phyloP scores from a whole-genome alignment of 2,329 filamentous ascomycete species.

The Falciphora oryzae region DNA sequence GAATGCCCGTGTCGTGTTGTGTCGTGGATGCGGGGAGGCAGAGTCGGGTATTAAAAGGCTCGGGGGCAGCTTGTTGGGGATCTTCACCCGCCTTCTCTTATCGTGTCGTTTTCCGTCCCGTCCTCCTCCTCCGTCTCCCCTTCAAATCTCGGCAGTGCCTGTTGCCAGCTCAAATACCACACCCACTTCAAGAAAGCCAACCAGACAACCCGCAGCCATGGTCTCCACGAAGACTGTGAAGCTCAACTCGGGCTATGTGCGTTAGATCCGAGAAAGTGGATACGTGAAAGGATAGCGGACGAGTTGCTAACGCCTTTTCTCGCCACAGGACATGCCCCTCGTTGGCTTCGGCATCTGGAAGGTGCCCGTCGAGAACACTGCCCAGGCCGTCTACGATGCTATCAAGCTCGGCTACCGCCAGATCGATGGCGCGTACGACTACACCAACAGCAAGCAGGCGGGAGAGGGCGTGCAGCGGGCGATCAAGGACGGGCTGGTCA shows the following conservation, averaged over 20 bases:
- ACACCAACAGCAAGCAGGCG: constrained; percentile 61
- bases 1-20: not conserved
- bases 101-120: not conserved
- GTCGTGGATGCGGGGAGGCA: not conserved
- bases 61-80: not conserved
- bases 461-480: constrained; percentile 56
- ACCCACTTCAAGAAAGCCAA: not conserved
- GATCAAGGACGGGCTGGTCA: constrained; percentile 52
- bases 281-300: not conserved
- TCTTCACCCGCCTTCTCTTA: not conserved
- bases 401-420: constrained; percentile 49
- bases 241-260: constrained; percentile 16
- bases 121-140: not conserved
- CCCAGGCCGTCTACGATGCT: constrained; percentile 54
- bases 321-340: constrained; percentile 30
- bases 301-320: not conserved
- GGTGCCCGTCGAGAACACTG: constrained; percentile 28
- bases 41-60: not conserved
- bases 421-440: constrained; percentile 50
- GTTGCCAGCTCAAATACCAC: not conserved
- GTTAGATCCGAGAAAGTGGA: not conserved
- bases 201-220: constrained; percentile 8
- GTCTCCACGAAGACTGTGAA: constrained; percentile 11
- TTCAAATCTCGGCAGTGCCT: not conserved
- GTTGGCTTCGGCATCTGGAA: constrained; percentile 38